Conservation (phyloP, 805 yeast species). For the Schwanniomyces occidentalis region DNA sequence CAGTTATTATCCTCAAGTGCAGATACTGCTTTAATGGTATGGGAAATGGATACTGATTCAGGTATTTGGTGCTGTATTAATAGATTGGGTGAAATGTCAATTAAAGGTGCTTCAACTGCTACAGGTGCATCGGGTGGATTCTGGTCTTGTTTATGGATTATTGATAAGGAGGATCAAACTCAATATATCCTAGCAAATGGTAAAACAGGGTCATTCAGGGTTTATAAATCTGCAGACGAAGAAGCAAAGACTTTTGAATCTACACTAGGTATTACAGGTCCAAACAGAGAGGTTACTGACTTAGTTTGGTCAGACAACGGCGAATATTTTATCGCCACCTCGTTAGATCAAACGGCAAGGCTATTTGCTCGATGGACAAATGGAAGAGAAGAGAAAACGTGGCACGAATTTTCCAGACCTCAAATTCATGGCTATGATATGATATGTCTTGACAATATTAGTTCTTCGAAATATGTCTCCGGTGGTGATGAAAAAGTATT, state of each 20-base stretch:
- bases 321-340: slow-evolving; percentile 69
- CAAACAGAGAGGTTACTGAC: slow-evolving; percentile 73
- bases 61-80: slow-evolving; percentile 87
- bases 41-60: slow-evolving; percentile 85
- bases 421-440: slow-evolving; percentile 98
- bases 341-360: slow-evolving; percentile 92
- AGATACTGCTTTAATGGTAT: slow-evolving; percentile 88
- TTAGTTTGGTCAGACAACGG: slow-evolving; percentile 72
- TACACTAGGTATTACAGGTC: slow-evolving; percentile 68
- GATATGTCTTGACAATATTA: slow-evolving; percentile 71
- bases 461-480: slow-evolving; percentile 69
- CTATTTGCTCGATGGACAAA: slow-evolving; percentile 65
- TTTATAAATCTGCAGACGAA: slow-evolving; percentile 52
- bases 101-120: slow-evolving; percentile 97
- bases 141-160: slow-evolving; percentile 70
- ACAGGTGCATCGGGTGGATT: slow-evolving; percentile 86
- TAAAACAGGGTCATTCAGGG: slow-evolving; percentile 89
- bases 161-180: slow-evolving; percentile 19
- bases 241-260: slow-evolving; percentile 44
- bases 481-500: slow-evolving; percentile 96
- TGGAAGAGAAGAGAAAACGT: slow-evolving; percentile 37
- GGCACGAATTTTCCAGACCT: slow-evolving; percentile 95
- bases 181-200: slow-evolving; percentile 75
- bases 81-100: slow-evolving; percentile 87
- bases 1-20: slow-evolving; percentile 83